These are phyloP conservation scores for Cadophora sp. DNA, from an alignment of 2,329 filamentous ascomycete species.

Conservation along the genomic window DNA sequence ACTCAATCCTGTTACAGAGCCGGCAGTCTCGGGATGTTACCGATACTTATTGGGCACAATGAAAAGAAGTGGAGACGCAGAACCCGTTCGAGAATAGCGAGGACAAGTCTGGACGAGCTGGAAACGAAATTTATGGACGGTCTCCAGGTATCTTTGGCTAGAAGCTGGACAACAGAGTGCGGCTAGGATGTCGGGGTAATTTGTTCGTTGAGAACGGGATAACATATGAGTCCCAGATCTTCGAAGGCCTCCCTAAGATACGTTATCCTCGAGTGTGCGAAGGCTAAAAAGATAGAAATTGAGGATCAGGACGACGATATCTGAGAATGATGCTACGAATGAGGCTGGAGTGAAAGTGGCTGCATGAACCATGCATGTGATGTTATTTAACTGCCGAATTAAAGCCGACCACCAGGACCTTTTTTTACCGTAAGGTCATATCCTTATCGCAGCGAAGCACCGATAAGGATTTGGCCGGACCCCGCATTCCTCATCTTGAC, in stretches of 20 bases:
- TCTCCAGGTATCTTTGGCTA: neutral
- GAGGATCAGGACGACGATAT: neutral
- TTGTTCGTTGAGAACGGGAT: slow-evolving; percentile 1
- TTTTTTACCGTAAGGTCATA: no score
- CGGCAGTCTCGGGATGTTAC: neutral
- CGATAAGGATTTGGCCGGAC: no score
- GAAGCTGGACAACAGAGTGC: neutral
- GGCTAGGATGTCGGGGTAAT: neutral
- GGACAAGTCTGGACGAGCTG: neutral
- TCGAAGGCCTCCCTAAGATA: neutral
- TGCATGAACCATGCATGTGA: slow-evolving; percentile 17
- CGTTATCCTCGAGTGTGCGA: neutral
- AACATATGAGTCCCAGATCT: neutral
- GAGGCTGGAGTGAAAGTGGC: slow-evolving; percentile 11
- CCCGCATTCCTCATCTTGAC: neutral
- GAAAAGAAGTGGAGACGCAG: neutral
- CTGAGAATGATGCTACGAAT: neutral
- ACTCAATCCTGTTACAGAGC: neutral
- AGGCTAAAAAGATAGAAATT: neutral
- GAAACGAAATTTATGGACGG: neutral
- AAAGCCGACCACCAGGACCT: neutral
- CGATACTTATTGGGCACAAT: neutral
- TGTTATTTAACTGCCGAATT: neutral
- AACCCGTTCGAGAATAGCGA: neutral
- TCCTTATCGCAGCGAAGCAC: no score